A percentile compares a stretch with the other conserved stretches of the same genome.
Evolutionary conservation across 1,139 yeast genomes (phyloP).

Genomic region (Arxiozyma bovina): DNA sequence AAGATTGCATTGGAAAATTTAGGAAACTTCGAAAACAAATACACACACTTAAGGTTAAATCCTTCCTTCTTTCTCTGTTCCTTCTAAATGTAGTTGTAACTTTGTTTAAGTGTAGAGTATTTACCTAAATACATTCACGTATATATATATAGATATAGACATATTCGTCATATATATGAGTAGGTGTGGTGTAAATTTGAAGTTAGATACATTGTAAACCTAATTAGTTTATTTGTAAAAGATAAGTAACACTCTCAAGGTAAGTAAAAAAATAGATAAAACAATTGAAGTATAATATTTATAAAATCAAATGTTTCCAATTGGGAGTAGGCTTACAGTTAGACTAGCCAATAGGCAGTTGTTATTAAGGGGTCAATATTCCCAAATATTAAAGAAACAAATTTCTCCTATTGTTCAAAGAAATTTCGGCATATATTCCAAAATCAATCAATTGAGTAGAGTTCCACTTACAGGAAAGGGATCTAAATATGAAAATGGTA

Average conservation of each 20-base stretch:
- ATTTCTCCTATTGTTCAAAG: neutral
- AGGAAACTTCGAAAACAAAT: neutral
- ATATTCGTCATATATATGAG: neutral
- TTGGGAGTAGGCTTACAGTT: neutral
- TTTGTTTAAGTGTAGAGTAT: no score
- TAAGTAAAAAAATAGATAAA: no score
- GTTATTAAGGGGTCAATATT: neutral
- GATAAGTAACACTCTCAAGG: no score
- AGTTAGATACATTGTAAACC: neutral
- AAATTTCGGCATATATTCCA: neutral
- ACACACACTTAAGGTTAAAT: no score
- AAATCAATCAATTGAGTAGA: conserved; percentile 39
- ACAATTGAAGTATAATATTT: no score
- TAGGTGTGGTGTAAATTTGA: neutral
- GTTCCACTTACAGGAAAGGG: conserved; percentile 42
- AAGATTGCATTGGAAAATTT: no score
- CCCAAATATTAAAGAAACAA: neutral
- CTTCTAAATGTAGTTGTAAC: neutral
- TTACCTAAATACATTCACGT: neutral
- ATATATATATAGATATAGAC: no score
- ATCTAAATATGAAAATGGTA: conserved; percentile 27
- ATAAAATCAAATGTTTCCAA: neutral
- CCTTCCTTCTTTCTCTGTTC: no score
- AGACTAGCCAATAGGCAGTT: neutral
- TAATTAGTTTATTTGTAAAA: neutral